Evolutionary conservation across 257 asterid genomes (phyloP).

Genomic region (Prunella vulgaris): DNA sequence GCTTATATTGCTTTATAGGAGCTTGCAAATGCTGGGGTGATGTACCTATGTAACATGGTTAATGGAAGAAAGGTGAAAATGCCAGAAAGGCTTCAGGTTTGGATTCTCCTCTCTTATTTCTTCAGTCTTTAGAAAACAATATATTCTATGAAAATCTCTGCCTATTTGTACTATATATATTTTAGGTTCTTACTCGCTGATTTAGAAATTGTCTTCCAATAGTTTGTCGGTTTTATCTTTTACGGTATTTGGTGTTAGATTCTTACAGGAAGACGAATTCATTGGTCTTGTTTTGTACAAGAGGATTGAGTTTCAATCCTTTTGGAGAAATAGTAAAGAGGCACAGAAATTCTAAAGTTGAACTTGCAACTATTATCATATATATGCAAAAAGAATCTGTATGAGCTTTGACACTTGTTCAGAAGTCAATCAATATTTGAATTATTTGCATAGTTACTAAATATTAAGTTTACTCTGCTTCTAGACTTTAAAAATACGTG

Average conservation of each 20-base stretch:
- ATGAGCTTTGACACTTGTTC: not conserved
- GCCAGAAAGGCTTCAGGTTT: slow-evolving; percentile 72
- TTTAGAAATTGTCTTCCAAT: not conserved
- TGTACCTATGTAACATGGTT: slow-evolving; percentile 57
- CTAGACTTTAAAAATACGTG: not conserved
- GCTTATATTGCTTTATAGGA: slow-evolving; percentile 39
- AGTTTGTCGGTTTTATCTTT: not conserved
- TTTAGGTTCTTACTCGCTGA: not conserved
- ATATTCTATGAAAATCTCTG: not conserved
- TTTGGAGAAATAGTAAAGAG: not conserved
- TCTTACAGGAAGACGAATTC: not conserved
- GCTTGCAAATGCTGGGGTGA: slow-evolving; percentile 68
- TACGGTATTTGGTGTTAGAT: not conserved
- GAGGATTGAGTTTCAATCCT: not conserved
- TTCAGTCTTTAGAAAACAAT: not conserved
- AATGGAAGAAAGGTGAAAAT: slow-evolving; percentile 49
- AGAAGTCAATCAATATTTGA: not conserved
- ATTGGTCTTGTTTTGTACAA: not conserved
- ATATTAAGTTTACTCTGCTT: not conserved
- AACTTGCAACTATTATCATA: not conserved
- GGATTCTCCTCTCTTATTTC: slow-evolving; percentile 3
- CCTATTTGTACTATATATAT: not conserved
- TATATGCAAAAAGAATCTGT: not conserved
- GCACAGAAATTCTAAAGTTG: not conserved
- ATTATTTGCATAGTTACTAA: not conserved